phyloP scores from a whole-genome alignment of 2,329 filamentous ascomycete species.

The Penicillium janthinellum region DNA sequence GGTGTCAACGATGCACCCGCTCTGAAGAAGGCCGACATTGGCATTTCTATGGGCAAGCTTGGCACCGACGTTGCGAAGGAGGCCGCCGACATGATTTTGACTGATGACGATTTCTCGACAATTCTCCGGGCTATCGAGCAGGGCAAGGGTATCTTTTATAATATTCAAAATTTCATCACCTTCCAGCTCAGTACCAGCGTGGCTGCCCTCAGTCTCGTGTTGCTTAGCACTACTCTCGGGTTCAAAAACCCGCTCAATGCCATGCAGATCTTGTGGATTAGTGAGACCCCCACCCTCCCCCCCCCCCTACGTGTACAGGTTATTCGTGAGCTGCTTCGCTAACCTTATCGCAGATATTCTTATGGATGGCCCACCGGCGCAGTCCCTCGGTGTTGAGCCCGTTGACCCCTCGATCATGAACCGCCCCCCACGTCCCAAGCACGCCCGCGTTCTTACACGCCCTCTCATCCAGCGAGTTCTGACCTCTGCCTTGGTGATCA shows the following conservation, averaged over 20 bases:
- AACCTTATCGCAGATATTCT: slow-evolving; percentile 74
- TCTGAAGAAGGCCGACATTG: slow-evolving; percentile 95
- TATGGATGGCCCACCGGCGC: slow-evolving; percentile 97
- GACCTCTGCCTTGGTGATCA: slow-evolving; percentile 85
- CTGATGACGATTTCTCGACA: slow-evolving; percentile 85
- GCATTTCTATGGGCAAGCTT: slow-evolving; percentile 92
- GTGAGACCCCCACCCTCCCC: slow-evolving; percentile 55
- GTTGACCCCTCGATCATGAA: slow-evolving; percentile 95
- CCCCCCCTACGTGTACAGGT: neutral
- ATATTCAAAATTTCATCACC: slow-evolving; percentile 98
- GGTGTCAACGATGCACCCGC: slow-evolving; percentile 97
- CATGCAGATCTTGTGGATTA: slow-evolving; percentile 99
- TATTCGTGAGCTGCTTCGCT: slow-evolving; percentile 22
- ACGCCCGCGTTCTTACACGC: slow-evolving; percentile 86
- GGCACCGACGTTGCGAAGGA: slow-evolving; percentile 98
- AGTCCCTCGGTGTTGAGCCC: slow-evolving; percentile 92
- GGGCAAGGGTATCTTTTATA: slow-evolving; percentile 99
- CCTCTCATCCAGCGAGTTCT: slow-evolving; percentile 81
- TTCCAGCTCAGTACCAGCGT: slow-evolving; percentile 98
- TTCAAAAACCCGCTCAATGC: slow-evolving; percentile 96
- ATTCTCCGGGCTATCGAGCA: slow-evolving; percentile 96
- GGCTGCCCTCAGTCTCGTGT: slow-evolving; percentile 84
- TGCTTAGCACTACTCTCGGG: slow-evolving; percentile 88
- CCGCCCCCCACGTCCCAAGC: slow-evolving; percentile 80
- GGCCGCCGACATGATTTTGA: slow-evolving; percentile 84